Evolutionary conservation across 768 basidiomycete species (phyloP).

Genomic region (Leccinellum rugosiceps): DNA sequence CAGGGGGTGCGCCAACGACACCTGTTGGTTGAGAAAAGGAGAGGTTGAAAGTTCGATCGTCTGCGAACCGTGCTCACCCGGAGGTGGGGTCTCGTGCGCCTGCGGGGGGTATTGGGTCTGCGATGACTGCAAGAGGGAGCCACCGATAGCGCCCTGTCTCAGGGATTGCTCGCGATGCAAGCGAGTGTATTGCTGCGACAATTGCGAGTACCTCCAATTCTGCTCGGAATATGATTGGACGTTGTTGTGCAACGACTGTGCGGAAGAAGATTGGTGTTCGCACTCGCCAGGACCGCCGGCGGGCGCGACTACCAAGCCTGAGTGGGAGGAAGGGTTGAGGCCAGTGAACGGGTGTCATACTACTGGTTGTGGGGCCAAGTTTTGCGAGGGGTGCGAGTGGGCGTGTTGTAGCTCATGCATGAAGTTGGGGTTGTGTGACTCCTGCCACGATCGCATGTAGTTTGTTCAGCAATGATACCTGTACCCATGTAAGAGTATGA

Average conservation of each 20-base stretch:
- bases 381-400: constrained; percentile 14
- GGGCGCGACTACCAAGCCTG: not conserved
- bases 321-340: too few species aligned
- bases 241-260: constrained; percentile 25
- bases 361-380: too few species aligned
- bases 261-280: constrained; percentile 21
- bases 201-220: constrained; percentile 21
- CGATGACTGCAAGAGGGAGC: too few species aligned
- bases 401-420: constrained; percentile 14
- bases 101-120: constrained; percentile 23
- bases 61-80: constrained; percentile 16
- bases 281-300: not conserved
- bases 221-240: constrained; percentile 19
- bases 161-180: too few species aligned
- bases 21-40: constrained; percentile 19
- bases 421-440: not conserved
- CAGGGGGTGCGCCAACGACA: constrained; percentile 3
- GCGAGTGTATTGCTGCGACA: constrained; percentile 15
- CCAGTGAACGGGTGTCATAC: constrained; percentile 7
- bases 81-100: constrained; percentile 18
- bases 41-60: constrained; percentile 3
- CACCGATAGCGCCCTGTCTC: too few species aligned
- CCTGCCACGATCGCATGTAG: constrained; percentile 1
- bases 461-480: too few species aligned
- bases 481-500: too few species aligned